Evolutionary conservation across 192 early-diverging fungal species (phyloP), one percentile per base, ranked within the genome.

Genomic region (Irineochytrium annulatum): DNA sequence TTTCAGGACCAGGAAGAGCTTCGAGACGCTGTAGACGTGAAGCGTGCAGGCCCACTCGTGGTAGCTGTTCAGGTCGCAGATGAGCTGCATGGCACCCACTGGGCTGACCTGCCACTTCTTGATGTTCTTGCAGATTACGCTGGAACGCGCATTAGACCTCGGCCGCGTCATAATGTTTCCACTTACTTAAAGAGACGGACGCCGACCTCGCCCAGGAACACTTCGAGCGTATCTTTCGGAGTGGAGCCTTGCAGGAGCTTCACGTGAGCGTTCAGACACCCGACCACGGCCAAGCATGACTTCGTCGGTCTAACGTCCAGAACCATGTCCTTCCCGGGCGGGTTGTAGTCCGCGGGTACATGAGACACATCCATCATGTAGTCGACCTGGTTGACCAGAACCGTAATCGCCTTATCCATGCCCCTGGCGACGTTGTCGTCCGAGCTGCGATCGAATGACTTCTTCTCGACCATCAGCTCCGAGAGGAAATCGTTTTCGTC

Each of bases 351-450:
- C 13, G 68, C 71, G 1, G 69, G 63, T 0, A 53, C 58, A 62
- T 95, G 94, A 60, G 82, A 80, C 2, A 72, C 81, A 17, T 82
- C 52, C 44, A 98, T 67, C 16, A 97, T 87, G 55, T 84, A 85
- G 48, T 93, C 88, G 3, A 91, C 88, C 54, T 94, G 93, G 31
- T 84, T 80, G 51, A 97, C 73, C n/a, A 98, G 72, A 2, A 93
- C 83, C 74, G 84, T 70, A 43, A 98, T 97, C 33, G 88, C 83
- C 62, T 88, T 87, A 77, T 98, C 94, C 85, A 98, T 85, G 8
- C 95, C 95, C n/a, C 78, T 72, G 0, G 95, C 95, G 2, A 97
- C 92, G 17, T 82, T 79, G 55, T 98, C 93, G 66, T 98, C 95
- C 29, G 93, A 73, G 27, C 88, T 49, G 3, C 85, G 78, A 72